Evolutionary conservation across 2,329 filamentous ascomycete genomes (phyloP).

Genomic region (Lachnellula hyalina): DNA sequence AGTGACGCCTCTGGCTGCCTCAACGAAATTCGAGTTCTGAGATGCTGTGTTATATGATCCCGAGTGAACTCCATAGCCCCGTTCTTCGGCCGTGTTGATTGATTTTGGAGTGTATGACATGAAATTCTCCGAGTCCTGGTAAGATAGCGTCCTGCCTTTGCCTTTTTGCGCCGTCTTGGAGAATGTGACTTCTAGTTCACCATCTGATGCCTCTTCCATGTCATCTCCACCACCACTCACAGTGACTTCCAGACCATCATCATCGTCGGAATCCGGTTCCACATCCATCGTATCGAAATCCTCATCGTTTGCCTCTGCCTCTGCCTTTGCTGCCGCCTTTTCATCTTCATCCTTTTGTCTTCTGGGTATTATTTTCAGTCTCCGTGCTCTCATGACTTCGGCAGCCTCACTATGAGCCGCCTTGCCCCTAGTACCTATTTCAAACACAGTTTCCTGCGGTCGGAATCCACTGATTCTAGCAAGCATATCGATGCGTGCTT

Average conservation of each 20-base stretch:
- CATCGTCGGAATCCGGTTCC: slow-evolving; percentile 29
- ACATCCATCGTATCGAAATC: slow-evolving; percentile 22
- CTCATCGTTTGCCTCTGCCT: slow-evolving; percentile 21
- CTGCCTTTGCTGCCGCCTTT: slow-evolving; percentile 32
- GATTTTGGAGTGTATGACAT: slow-evolving; percentile 91
- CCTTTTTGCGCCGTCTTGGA: slow-evolving; percentile 50
- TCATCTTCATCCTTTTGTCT: slow-evolving; percentile 36
- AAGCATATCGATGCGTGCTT: slow-evolving; percentile 78
- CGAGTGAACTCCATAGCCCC: slow-evolving; percentile 87
- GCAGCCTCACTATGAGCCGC: slow-evolving; percentile 57
- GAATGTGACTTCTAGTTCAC: slow-evolving; percentile 65
- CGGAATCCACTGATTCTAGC: slow-evolving; percentile 83
- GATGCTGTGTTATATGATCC: slow-evolving; percentile 52
- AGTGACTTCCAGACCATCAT: slow-evolving; percentile 34
- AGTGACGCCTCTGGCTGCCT: slow-evolving; percentile 77
- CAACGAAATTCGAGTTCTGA: slow-evolving; percentile 68
- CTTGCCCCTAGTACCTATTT: slow-evolving; percentile 73
- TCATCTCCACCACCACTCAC: slow-evolving; percentile 34
- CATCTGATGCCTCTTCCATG: slow-evolving; percentile 55
- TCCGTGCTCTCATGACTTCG: slow-evolving; percentile 69
- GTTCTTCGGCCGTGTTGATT: slow-evolving; percentile 78
- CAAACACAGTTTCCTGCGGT: slow-evolving; percentile 93
- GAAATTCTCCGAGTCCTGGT: slow-evolving; percentile 84
- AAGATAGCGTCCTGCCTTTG: slow-evolving; percentile 56
- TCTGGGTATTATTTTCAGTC: slow-evolving; percentile 62